A percentile compares a stretch with the other conserved stretches of the same genome.
phyloP scores from a whole-genome alignment of 257 asterid species.

The Cynanchum wilfordii region DNA sequence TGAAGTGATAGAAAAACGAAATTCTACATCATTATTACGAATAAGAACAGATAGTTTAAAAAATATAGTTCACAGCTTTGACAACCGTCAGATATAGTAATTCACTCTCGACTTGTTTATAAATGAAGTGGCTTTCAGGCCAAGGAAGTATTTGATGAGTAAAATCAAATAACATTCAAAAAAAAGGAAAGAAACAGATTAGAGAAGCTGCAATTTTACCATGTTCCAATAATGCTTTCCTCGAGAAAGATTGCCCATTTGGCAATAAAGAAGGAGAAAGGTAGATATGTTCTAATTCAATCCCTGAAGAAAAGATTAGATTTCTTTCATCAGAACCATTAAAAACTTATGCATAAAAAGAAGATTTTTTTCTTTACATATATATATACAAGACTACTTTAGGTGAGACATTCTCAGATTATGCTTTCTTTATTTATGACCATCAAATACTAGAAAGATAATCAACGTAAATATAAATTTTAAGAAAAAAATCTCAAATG shows the following conservation, averaged over 20 bases:
- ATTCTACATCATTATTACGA: not conserved
- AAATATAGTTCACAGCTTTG: not conserved
- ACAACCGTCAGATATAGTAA: not conserved
- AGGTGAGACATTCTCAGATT: not conserved
- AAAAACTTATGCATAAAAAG: not conserved
- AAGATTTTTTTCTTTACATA: not conserved
- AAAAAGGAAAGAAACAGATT: constrained; percentile 5
- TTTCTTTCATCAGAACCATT: constrained; percentile 8
- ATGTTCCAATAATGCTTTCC: constrained; percentile 36
- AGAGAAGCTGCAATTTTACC: constrained; percentile 35
- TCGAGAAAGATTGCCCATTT: constrained; percentile 33
- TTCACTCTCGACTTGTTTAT: not conserved
- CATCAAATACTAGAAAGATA: not conserved
- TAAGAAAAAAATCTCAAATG: not conserved
- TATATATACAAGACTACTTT: not conserved
- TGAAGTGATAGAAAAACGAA: constrained; percentile 13
- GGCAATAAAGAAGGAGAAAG: constrained; percentile 56
- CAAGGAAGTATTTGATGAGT: not conserved
- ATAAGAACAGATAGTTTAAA: not conserved
- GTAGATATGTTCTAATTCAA: constrained; percentile 40
- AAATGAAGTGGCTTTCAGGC: not conserved
- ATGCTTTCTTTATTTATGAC: not conserved
- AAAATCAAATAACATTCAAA: not conserved
- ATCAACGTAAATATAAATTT: not conserved
- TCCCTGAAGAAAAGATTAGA: constrained; percentile 36